phyloP scores from a whole-genome alignment of 169 alveolate genomes.

The Plasmodium ovale region DNA sequence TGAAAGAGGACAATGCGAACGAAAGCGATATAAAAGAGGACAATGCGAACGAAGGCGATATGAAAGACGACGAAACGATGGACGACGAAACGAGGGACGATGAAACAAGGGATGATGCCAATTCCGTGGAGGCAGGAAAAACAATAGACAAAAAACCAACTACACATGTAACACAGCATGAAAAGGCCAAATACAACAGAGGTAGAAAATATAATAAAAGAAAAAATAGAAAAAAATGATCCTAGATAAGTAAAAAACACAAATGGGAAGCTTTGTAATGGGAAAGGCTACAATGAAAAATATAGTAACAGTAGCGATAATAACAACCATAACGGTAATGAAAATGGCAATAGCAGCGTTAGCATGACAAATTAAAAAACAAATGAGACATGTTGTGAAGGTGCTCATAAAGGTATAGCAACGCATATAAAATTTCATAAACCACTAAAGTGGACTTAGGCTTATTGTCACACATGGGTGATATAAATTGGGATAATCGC shows the following conservation, averaged over 20 bases:
- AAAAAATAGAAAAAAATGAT: neutral
- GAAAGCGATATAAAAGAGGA: neutral
- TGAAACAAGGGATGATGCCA: neutral
- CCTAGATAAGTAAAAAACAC: neutral
- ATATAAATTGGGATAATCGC: too few species aligned
- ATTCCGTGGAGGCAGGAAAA: neutral
- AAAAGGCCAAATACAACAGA: slow-evolving; percentile 6
- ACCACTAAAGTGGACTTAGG: too few species aligned
- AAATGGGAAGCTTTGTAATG: neutral
- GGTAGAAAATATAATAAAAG: slow-evolving; percentile 8
- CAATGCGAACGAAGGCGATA: neutral
- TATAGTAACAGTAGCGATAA: too few species aligned
- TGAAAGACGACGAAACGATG: neutral
- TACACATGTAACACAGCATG: neutral
- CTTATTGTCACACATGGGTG: too few species aligned
- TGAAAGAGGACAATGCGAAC: neutral
- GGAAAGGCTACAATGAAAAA: too few species aligned
- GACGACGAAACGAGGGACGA: slow-evolving; percentile 1
- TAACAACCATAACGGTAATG: too few species aligned
- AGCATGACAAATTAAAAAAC: too few species aligned
- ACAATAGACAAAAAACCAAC: neutral
- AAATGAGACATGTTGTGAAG: too few species aligned
- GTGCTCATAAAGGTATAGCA: too few species aligned
- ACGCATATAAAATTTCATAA: too few species aligned
- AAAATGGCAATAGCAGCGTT: too few species aligned